Conservation (phyloP, 2,329 filamentous ascomycete species). For the Colletotrichum eleusines region DNA sequence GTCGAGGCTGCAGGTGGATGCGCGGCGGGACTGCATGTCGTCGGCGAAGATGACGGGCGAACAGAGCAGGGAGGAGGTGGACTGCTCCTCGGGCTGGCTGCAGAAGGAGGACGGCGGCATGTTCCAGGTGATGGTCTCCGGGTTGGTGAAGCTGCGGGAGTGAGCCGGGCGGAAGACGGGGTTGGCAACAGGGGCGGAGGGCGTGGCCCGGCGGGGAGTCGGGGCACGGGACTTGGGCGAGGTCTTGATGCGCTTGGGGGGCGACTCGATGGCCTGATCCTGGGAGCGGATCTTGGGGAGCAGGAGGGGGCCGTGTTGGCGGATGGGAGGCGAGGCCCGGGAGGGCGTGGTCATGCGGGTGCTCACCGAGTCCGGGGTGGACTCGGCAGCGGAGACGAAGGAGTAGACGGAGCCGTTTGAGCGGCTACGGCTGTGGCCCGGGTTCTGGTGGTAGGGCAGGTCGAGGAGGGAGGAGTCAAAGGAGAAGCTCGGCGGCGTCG, state of each 20-base stretch:
- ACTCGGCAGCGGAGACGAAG: constrained; percentile 69
- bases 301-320: constrained; percentile 82
- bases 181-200: constrained; percentile 42
- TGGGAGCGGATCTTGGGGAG: constrained; percentile 89
- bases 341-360: constrained; percentile 77
- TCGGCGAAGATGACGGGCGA: constrained; percentile 72
- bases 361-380: constrained; percentile 73
- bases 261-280: constrained; percentile 77
- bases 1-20: constrained; percentile 77
- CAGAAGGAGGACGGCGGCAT: constrained; percentile 49
- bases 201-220: constrained; percentile 42
- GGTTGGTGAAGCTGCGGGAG: constrained; percentile 71
- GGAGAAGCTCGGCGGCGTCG: constrained; percentile 63
- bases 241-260: constrained; percentile 70
- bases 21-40: constrained; percentile 65
- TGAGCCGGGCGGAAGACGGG: constrained; percentile 60
- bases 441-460: constrained; percentile 59
- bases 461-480: constrained; percentile 70
- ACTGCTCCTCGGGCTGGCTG: constrained; percentile 44
- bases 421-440: constrained; percentile 70
- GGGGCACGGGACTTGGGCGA: constrained; percentile 56
- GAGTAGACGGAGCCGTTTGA: constrained; percentile 78
- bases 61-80: constrained; percentile 68
- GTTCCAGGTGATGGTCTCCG: constrained; percentile 63
- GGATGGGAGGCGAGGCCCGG: constrained; percentile 75